A percentile compares a stretch with the other conserved stretches of the same genome.
These are phyloP conservation scores for Phaseolus lunatus DNA, from an alignment of 306 rosid species.

Conservation along the genomic window DNA sequence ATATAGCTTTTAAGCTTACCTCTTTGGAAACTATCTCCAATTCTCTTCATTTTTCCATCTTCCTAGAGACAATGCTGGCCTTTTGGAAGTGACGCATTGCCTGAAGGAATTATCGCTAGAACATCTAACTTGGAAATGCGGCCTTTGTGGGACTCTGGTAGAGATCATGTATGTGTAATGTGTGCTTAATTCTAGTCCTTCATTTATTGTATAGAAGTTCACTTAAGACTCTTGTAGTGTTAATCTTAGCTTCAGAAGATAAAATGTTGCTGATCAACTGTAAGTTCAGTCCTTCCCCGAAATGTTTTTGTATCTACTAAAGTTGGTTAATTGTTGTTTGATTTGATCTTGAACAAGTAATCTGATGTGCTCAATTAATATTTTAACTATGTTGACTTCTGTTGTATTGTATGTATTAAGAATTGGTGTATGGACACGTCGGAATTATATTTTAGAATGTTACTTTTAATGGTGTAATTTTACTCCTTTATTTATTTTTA, in stretches of 20 bases:
- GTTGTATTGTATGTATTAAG: background rate
- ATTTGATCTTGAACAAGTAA: slow-evolving; percentile 13
- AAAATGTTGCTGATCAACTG: slow-evolving; percentile 14
- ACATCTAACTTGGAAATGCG: slow-evolving; percentile 80
- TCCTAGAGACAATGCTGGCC: slow-evolving; percentile 67
- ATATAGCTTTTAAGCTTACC: background rate
- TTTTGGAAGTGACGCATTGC: slow-evolving; percentile 70
- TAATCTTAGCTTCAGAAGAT: background rate
- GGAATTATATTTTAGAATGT: background rate
- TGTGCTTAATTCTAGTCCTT: slow-evolving; percentile 5
- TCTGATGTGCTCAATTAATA: slow-evolving; percentile 12
- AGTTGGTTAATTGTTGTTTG: background rate
- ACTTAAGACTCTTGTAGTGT: background rate
- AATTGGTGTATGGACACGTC: background rate
- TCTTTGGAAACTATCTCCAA: slow-evolving; percentile 4
- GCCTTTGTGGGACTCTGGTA: slow-evolving; percentile 70
- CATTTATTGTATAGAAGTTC: slow-evolving; percentile 20
- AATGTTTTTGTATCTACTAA: background rate
- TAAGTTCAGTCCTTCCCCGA: background rate
- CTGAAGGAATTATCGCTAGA: slow-evolving; percentile 70
- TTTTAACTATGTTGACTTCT: background rate
- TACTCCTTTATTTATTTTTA: background rate
- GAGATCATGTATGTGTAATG: slow-evolving; percentile 41
- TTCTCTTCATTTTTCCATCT: slow-evolving; percentile 3
- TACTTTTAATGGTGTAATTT: background rate